Conservation (phyloP, 768 basidiomycete genomes). For the Omphalotus guepiniiformis region DNA sequence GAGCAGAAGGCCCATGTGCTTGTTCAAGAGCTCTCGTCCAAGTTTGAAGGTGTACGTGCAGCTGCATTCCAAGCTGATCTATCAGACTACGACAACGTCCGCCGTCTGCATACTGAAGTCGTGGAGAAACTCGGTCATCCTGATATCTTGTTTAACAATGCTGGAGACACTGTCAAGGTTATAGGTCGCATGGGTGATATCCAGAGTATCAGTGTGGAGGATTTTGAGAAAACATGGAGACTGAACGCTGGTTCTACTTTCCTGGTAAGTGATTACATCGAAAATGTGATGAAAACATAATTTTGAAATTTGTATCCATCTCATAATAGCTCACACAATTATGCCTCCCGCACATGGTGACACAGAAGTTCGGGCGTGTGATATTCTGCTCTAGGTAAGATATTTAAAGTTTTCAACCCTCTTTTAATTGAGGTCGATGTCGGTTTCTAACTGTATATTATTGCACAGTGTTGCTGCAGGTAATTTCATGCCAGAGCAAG, state of each 20-base stretch:
- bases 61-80: conserved; percentile 46
- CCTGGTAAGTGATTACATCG: conserved; percentile 40
- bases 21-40: conserved; percentile 29
- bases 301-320: not conserved
- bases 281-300: no score
- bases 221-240: conserved; percentile 36
- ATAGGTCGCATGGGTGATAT: conserved; percentile 46
- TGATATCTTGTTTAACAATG: conserved; percentile 50
- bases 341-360: conserved; percentile 46
- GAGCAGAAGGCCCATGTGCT: conserved; percentile 33
- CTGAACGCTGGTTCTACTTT: conserved; percentile 43
- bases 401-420: not conserved
- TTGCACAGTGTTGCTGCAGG: conserved; percentile 41
- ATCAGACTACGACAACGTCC: conserved; percentile 39
- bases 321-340: conserved; percentile 43
- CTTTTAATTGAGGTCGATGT: not conserved
- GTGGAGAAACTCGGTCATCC: conserved; percentile 41
- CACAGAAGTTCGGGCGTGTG: conserved; percentile 44
- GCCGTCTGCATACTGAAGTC: conserved; percentile 38
- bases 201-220: conserved; percentile 31
- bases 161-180: conserved; percentile 35
- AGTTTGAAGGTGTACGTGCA: conserved; percentile 30
- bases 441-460: not conserved
- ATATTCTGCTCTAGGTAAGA: conserved; percentile 49
- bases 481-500: conserved; percentile 13